Conservation (phyloP, 768 basidiomycete species). For the Sporobolomyces pararoseus region DNA sequence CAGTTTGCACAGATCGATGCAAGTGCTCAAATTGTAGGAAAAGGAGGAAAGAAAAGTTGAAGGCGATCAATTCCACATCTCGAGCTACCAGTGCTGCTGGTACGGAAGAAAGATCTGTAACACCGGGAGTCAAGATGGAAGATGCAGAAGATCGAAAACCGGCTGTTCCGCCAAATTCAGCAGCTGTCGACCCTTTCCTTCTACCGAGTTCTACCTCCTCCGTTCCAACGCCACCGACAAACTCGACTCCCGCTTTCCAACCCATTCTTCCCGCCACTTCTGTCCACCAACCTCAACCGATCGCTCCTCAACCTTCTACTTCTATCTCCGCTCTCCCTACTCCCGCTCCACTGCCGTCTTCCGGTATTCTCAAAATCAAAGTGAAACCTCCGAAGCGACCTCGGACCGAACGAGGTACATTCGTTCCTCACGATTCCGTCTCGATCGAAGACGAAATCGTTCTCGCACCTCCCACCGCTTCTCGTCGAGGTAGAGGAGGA, state of each 20-base stretch:
- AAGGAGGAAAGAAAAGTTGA: slow-evolving; percentile 2
- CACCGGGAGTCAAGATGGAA: neutral
- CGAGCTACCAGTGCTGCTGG: neutral
- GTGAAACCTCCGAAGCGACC: slow-evolving; percentile 19
- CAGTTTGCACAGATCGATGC: slow-evolving; percentile 24
- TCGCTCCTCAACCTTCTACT: no score
- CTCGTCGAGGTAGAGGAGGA: slow-evolving; percentile 2
- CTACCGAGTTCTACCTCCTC: neutral
- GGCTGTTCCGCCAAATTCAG: neutral
- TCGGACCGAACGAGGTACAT: slow-evolving; percentile 4
- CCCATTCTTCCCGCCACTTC: neutral
- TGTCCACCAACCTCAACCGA: neutral
- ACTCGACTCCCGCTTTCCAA: neutral
- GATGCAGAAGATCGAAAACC: neutral
- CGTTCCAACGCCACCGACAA: neutral
- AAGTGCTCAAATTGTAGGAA: slow-evolving; percentile 13
- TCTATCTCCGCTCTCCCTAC: neutral
- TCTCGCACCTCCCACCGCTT: neutral
- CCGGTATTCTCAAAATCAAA: slow-evolving; percentile 7
- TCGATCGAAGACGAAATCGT: neutral
- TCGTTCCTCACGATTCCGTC: slow-evolving; percentile 1
- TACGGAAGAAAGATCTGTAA: neutral
- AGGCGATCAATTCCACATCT: no score
- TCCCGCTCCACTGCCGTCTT: neutral
- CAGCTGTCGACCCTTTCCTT: neutral